Base-by-base conservation (phyloP, 441 rosid species). In the Viola pubescens region DNA sequence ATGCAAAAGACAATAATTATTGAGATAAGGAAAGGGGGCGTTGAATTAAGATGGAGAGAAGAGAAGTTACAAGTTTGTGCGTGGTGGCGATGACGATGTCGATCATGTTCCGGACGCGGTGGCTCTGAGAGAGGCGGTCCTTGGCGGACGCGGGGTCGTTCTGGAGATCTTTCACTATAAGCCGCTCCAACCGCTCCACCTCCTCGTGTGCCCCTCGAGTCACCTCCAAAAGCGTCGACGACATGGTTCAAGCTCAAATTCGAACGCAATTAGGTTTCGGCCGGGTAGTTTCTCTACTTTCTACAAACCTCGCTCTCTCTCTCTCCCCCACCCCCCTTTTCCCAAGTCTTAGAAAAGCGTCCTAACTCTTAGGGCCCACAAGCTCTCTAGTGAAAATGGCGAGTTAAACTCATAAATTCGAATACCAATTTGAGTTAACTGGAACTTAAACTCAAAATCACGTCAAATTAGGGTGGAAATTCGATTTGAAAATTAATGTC, bases 171-270 rank as follows among this genome's bases (percentile, higher is more conserved):
- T 87, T 83, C 56, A 91, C 96, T 58, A 94, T 63, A 34, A 91
- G 77, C 56, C 97, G 89, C 71, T 94, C 97, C 37, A 89, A 44
- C 52, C 89, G 79, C 73, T 94, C 99, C 53, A 87, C 77, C 61
- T 94, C 97, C 80, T 94, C 96, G 54, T 94, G 99, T 16, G 85
- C 75, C 8, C 87, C 83, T 14, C 99, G 89, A 54, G 97, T 88
- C 68, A 77, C 77, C 83, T 88, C 99, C 55, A 94, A 80, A 50
- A 91, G 80, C 44, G 98, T 91, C 68, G 99, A 88, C 54, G 98
- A 89, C 99, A 94, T 94, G 2, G 34, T 26, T 26, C 2, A 26
- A 26, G 34, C 2, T 26, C 34, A 2, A 26, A 26, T 26, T 26
- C 34, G 34, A 26, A 26, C 34, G 34, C 64, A 16, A 16, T 16